Conservation (phyloP, 495 filamentous ascomycete species). For the Lasiosphaeriaceae sp. region DNA sequence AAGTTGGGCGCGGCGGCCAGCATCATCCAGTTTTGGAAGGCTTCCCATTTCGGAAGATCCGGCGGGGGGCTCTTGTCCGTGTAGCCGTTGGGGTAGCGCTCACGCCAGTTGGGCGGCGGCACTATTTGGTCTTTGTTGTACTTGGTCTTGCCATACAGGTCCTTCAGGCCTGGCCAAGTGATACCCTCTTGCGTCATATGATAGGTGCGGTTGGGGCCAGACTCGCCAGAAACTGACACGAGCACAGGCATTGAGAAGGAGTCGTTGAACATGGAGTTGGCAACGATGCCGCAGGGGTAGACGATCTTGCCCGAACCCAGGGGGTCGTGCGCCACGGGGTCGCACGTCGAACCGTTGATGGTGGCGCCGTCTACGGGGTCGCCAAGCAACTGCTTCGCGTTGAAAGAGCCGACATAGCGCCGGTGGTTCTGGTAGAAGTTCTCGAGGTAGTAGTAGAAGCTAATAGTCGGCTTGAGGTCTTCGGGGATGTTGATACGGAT, state of each 20-base stretch:
- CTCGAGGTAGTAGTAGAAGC: slow-evolving; percentile 89
- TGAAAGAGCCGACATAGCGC: slow-evolving; percentile 87
- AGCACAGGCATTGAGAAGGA: slow-evolving; percentile 63
- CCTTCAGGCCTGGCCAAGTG: slow-evolving; percentile 78
- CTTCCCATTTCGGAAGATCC: slow-evolving; percentile 65
- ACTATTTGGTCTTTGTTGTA: slow-evolving; percentile 59
- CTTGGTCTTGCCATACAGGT: slow-evolving; percentile 64
- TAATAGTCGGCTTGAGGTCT: slow-evolving; percentile 70
- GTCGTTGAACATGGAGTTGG: slow-evolving; percentile 97
- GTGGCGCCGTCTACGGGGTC: slow-evolving; percentile 54
- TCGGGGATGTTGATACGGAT: slow-evolving; percentile 76
- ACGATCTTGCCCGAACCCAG: slow-evolving; percentile 58
- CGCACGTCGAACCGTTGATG: slow-evolving; percentile 66
- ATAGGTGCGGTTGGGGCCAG: slow-evolving; percentile 49
- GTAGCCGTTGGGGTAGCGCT: slow-evolving; percentile 63
- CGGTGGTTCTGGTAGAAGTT: slow-evolving; percentile 99
- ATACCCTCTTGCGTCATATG: slow-evolving; percentile 72
- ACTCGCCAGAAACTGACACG: slow-evolving; percentile 15
- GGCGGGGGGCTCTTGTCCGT: slow-evolving; percentile 58
- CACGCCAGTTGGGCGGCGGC: slow-evolving; percentile 82
- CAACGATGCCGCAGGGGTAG: slow-evolving; percentile 94
- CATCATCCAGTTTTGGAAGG: slow-evolving; percentile 98
- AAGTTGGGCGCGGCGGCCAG: slow-evolving; percentile 94
- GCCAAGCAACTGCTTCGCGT: slow-evolving; percentile 77
- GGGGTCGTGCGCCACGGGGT: slow-evolving; percentile 60